phyloP scores from a whole-genome alignment of 768 basidiomycete species.

The Ephemerocybe angulata region DNA sequence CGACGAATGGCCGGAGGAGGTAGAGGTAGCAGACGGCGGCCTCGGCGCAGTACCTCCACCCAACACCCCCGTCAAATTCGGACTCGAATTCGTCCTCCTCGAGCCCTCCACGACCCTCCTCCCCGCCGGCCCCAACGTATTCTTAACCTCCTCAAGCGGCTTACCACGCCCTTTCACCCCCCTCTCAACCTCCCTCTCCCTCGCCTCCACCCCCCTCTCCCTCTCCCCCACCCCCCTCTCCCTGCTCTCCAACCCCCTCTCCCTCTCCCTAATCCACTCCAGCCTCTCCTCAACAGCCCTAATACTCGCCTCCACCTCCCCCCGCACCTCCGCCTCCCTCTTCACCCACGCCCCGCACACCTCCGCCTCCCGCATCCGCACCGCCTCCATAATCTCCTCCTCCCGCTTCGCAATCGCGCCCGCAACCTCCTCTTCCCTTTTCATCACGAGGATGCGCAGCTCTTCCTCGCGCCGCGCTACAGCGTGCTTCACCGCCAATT shows the following conservation, averaged over 20 bases:
- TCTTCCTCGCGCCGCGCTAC: slow-evolving; percentile 66
- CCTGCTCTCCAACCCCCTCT: slow-evolving; percentile 39
- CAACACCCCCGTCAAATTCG: too few species aligned
- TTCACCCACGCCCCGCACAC: slow-evolving; percentile 55
- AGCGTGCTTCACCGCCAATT: slow-evolving; percentile 51
- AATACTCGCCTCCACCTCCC: slow-evolving; percentile 46
- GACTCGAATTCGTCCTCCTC: too few species aligned
- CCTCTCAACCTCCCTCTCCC: background rate
- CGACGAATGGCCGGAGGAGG: background rate
- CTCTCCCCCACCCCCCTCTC: slow-evolving; percentile 6
- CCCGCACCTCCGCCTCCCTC: slow-evolving; percentile 48
- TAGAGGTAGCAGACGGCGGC: background rate
- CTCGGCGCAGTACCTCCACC: background rate
- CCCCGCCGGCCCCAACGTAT: slow-evolving; percentile 47
- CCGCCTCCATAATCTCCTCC: slow-evolving; percentile 68
- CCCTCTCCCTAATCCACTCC: slow-evolving; percentile 46
- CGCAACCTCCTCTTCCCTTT: slow-evolving; percentile 69
- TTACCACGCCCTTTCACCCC: slow-evolving; percentile 38
- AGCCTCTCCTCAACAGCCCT: slow-evolving; percentile 49
- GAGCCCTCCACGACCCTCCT: background rate
- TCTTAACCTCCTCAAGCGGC: slow-evolving; percentile 76
- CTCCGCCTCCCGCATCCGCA: slow-evolving; percentile 60
- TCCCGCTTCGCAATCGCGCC: slow-evolving; percentile 62
- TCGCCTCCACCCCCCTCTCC: slow-evolving; percentile 2
- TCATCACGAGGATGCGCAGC: slow-evolving; percentile 57